phyloP scores from a whole-genome alignment of 352 stramenopile species.

The Peronospora destructor region DNA sequence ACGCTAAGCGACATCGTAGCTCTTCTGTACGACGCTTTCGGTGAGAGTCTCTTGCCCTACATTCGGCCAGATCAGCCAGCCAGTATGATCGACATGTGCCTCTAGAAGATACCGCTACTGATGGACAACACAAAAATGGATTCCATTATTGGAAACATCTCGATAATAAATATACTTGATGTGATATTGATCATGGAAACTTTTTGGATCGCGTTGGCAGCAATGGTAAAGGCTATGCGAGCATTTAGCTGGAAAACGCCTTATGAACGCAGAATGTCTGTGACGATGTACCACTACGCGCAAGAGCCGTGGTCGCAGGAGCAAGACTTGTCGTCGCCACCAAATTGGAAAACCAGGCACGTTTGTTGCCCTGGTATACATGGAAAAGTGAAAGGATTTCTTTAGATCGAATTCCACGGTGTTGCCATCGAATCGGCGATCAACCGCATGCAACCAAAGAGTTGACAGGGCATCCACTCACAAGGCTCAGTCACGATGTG shows the following conservation, averaged over 20 bases:
- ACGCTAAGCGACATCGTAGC: slow-evolving; percentile 45
- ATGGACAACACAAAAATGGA: slow-evolving; percentile 11
- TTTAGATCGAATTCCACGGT: slow-evolving; percentile 49
- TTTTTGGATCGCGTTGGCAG: slow-evolving; percentile 1
- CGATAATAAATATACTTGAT: slow-evolving; percentile 10
- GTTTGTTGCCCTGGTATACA: slow-evolving; percentile 37
- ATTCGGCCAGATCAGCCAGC: slow-evolving; percentile 43
- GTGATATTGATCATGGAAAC: slow-evolving; percentile 1
- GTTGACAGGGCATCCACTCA: too few relatives aligned
- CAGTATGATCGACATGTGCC: slow-evolving; percentile 42
- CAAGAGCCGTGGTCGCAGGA: background rate
- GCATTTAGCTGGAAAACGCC: slow-evolving; percentile 16
- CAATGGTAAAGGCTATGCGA: background rate
- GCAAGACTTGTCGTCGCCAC: slow-evolving; percentile 6
- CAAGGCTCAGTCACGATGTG: too few relatives aligned
- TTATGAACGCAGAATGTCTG: slow-evolving; percentile 38
- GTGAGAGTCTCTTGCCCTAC: slow-evolving; percentile 71
- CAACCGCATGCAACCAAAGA: slow-evolving; percentile 14
- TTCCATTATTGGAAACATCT: slow-evolving; percentile 8
- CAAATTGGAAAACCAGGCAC: slow-evolving; percentile 32
- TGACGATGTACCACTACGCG: slow-evolving; percentile 1
- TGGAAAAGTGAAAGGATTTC: slow-evolving; percentile 74
- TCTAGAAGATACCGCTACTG: slow-evolving; percentile 18
- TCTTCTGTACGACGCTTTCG: slow-evolving; percentile 72
- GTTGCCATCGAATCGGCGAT: too few relatives aligned